Evolutionary conservation across 768 basidiomycete genomes (phyloP), one percentile per base, ranked within the genome.

Genomic region (Tremella yokohamensis): DNA sequence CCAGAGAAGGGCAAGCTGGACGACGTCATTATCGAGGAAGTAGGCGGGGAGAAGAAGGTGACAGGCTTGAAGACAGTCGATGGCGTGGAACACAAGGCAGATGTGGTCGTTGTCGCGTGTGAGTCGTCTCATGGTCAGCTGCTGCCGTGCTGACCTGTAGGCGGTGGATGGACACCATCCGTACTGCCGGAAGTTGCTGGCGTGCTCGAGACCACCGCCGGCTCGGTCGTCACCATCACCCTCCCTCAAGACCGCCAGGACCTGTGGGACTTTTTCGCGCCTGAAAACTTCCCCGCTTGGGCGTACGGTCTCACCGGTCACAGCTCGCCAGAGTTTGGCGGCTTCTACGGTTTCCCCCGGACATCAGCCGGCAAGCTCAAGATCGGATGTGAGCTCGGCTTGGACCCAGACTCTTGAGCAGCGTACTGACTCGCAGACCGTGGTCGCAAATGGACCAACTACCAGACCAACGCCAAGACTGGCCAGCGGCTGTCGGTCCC

Each of bases 301-400:
- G 60, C 63, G 3, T 68, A 68, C 54, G 66, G 66, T n/a, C 37
- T 64, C 44, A 60, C 61, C 12, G 66, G 66, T 13, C 60, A 64
- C 34, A 49, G 4, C 49, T 58, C 53, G 51, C 63, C 63, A 9
- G 66, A 59, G 19, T 62, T 49, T 54, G 63, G 63, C 45, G 63
- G 63, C 12, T 44, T 66, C 42, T 66, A 66, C 38, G 64, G 61
- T 9, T 66, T 66, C 52, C 64, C 64, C 1, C 40, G 57, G 13
- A 62, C 61, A 8, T 51, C 60, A 7, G 61, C 56, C 8, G 64
- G 64, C 1, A 57, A 52, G 45, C 38, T 66, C 54, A 66, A 66
- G 47, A 57, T 66, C 22, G 64, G 64, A 7, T 63, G 49, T 53
- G 42, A 42, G 57, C 45, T 8, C 25, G n/a, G 4, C 49, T 18